Evolutionary conservation across 2,329 filamentous ascomycete species (phyloP), one percentile per base, ranked within the genome.

Genomic region (Diaporthe humulicola): DNA sequence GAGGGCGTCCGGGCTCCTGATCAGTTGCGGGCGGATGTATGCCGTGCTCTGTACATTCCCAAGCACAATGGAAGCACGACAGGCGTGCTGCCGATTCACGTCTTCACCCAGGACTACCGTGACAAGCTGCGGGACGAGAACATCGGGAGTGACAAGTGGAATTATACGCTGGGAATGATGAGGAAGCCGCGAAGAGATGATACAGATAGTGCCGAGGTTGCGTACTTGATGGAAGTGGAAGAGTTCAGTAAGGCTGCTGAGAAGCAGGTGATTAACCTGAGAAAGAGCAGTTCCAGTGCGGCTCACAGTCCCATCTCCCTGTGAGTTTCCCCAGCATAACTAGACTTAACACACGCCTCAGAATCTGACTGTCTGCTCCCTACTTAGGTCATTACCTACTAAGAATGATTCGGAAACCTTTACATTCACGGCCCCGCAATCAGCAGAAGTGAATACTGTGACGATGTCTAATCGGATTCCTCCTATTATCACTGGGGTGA

Each of bases 71-170:
- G 60, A 40, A 36, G 8, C 12, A 36, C 15, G 19, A 33, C 48
- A 17, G 60, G 60, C 28, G 42, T 66, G 40, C 6, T 66, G n/a
- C 19, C 28, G 4, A 30, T 66, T 9, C 48, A 48, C 25, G 25
- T n/a, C 28, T 66, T 66, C 28, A 66, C 60, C 28, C 10, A 50
- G 17, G 42, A n/a, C 9, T 66, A 66, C 28, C 42, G 42, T 3
- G 60, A 36, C 40, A 66, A 66, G 28, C 60, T 66, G 3, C 60
- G 42, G 42, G 28, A 66, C 25, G 60, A 66, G 42, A 66, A 66
- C 28, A 66, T 66, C 36, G 60, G 60, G 28, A 66, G 40, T 48
- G 40, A 48, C 40, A 66, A 66, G 19, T 66, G 42, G 60, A 66
- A 19, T 7, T 36, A 66, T 17, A 50, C 42, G 5, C 19, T 66